Evolutionary conservation across 78 protist genomes (phyloP).

Genomic region (Paulinella micropora): DNA sequence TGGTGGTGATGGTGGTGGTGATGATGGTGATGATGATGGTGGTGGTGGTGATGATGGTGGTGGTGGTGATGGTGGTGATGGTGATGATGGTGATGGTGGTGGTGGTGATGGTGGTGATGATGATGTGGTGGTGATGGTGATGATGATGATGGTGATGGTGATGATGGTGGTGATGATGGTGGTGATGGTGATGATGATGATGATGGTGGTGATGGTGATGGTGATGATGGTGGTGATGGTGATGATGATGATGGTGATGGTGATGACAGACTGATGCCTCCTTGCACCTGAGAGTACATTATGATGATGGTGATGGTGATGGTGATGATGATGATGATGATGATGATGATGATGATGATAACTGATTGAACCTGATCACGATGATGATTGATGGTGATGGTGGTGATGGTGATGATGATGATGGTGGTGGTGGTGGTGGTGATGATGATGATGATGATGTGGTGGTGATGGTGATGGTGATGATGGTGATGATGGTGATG

Average conservation of each 20-base stretch:
- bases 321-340: not conserved
- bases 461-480: not conserved
- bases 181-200: not conserved
- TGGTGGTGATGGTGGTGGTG: too few species aligned
- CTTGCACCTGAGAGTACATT: too few species aligned
- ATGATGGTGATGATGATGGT: too few species aligned
- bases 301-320: not conserved
- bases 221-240: not conserved
- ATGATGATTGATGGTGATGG: conserved; percentile 2
- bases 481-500: not conserved
- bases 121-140: too few species aligned
- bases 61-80: too few species aligned
- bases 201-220: not conserved
- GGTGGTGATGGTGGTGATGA: too few species aligned
- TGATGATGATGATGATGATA: not conserved
- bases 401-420: conserved; percentile 9
- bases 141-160: not conserved
- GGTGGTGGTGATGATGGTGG: too few species aligned
- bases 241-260: too few species aligned
- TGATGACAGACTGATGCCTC: too few species aligned
- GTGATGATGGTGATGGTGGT: too few species aligned
- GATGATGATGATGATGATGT: not conserved
- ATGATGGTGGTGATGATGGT: not conserved
- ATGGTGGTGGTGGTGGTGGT: not conserved
- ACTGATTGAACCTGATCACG: not conserved